These are phyloP conservation scores for Paxillus ammoniavirescens DNA, from an alignment of 768 basidiomycete species.

Conservation along the genomic window DNA sequence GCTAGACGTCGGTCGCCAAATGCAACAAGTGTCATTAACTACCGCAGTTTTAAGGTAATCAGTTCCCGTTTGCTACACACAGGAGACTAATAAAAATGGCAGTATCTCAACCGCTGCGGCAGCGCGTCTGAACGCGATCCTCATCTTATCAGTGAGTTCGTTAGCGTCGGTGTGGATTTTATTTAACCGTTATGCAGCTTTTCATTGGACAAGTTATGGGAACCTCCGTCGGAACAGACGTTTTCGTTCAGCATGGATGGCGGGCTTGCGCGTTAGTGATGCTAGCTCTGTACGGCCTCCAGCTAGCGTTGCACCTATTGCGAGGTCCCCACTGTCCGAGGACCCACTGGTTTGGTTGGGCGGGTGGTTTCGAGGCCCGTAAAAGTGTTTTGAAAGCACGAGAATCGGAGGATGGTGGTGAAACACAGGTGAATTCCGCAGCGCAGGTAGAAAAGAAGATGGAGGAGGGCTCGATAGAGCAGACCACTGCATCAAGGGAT, in stretches of 20 bases:
- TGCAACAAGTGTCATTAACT: constrained; percentile 64
- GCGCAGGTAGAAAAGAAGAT: constrained; percentile 10
- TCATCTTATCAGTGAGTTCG: constrained; percentile 59
- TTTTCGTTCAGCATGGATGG: constrained; percentile 75
- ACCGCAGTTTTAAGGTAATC: constrained; percentile 57
- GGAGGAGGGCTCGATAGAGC: background rate
- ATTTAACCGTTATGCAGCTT: constrained; percentile 27
- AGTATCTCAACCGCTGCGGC: constrained; percentile 47
- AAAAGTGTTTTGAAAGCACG: constrained; percentile 33
- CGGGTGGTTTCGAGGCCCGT: constrained; percentile 50
- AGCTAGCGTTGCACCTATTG: constrained; percentile 53
- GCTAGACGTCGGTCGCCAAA: constrained; percentile 76
- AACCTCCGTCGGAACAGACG: constrained; percentile 67
- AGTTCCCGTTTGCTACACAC: constrained; percentile 2
- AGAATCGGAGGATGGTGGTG: background rate
- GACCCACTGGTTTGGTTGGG: constrained; percentile 60
- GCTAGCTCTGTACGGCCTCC: constrained; percentile 56
- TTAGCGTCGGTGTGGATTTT: background rate
- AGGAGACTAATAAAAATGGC: constrained; percentile 1
- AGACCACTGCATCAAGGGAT: background rate
- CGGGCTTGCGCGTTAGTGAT: constrained; percentile 59
- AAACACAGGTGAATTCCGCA: background rate
- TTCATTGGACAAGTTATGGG: constrained; percentile 86
- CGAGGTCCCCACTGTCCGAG: constrained; percentile 63
- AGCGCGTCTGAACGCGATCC: constrained; percentile 74